A percentile compares a stretch with the other conserved stretches of the same genome.
phyloP scores from a whole-genome alignment of 306 rosid genomes.

The Lathyrus aphaca region DNA sequence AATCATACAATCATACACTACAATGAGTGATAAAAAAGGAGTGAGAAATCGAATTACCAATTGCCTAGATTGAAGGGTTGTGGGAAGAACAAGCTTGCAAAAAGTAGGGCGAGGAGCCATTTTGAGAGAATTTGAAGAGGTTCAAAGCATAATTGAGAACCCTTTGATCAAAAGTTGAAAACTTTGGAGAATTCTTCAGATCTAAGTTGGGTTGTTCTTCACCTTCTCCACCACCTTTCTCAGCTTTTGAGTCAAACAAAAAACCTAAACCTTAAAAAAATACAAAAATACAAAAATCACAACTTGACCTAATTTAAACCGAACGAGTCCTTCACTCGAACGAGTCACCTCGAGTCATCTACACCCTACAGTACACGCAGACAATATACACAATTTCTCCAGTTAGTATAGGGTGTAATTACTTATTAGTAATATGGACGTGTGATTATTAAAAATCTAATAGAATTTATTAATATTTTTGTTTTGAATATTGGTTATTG shows the following conservation, averaged over 20 bases:
- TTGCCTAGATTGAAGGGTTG: slow-evolving; percentile 67
- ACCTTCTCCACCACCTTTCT: slow-evolving; percentile 44
- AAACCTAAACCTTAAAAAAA: slow-evolving; percentile 42
- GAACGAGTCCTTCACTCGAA: slow-evolving; percentile 35
- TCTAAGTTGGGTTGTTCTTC: slow-evolving; percentile 39
- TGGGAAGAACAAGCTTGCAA: slow-evolving; percentile 69
- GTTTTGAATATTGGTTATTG: too few species aligned
- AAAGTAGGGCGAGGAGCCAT: slow-evolving; percentile 76
- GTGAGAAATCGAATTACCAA: slow-evolving; percentile 59
- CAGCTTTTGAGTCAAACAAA: slow-evolving; percentile 66
- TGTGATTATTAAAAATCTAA: too few species aligned
- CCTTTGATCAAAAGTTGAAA: slow-evolving; percentile 38
- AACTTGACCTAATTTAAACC: slow-evolving; percentile 57
- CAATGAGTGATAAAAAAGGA: background rate
- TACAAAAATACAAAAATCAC: slow-evolving; percentile 32
- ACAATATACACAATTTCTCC: too few species aligned
- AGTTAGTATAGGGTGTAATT: too few species aligned
- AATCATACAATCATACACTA: slow-evolving; percentile 5
- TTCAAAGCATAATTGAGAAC: slow-evolving; percentile 42
- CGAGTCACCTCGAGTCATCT: slow-evolving; percentile 24
- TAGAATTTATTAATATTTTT: too few species aligned
- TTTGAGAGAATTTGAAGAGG: slow-evolving; percentile 26
- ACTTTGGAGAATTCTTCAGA: slow-evolving; percentile 46
- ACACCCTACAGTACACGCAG: too few species aligned
- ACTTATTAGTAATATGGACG: too few species aligned